Evolutionary conservation across 805 yeast genomes (phyloP), one percentile per base, ranked within the genome.

Genomic region (Myxozyma monticola): DNA sequence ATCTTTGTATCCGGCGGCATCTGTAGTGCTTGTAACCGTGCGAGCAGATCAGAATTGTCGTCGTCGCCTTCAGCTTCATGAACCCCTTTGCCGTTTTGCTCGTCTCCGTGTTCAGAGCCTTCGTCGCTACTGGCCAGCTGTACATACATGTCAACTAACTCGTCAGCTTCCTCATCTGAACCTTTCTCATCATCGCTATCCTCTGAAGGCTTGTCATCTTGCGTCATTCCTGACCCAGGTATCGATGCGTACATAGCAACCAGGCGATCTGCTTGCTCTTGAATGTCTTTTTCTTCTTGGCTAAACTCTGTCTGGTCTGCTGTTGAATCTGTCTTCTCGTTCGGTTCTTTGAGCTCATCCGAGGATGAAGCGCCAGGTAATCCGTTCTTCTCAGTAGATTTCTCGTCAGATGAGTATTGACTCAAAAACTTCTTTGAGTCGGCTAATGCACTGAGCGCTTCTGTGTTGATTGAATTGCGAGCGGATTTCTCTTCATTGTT

Each of bases 111-210:
- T 3, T 42, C 51, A 5, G 42, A 31, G 20, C 29, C 40, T 22
- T 44, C 51, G 4, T 35, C 47, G 15, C 43, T 46, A 21, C 56
- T 53, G 5, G 48, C 54, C 4, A 53, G 48, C 20, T 40, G 40
- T 4, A 38, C 29, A 26, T 54, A 54, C 56, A 47, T 50, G 28
- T 54, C 53, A 14, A 47, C 53, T 12, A 54, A 18, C 35, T 51
- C 49, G 8, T 45, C 46, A 2, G 58, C 58, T 36, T 54, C 44
- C 30, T 43, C 49, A 18, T 54, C 59, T 20, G 44, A 51, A 24
- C 45, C 53, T 24, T 40, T 42, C 24, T 47, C 51, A 6, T 18
- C 37, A 14, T 38, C 49, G 6, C 25, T 31, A n/a, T 31, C 47
- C 2, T 17, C 26, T n/a, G n/a, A n/a, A n/a, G n/a, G n/a, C 4